Percentiles rank a stretch among this genome's conserved stretches.
Evolutionary conservation across 371 early-diverging fungal species (phyloP).

Genomic region (Haplosporangium sp.): DNA sequence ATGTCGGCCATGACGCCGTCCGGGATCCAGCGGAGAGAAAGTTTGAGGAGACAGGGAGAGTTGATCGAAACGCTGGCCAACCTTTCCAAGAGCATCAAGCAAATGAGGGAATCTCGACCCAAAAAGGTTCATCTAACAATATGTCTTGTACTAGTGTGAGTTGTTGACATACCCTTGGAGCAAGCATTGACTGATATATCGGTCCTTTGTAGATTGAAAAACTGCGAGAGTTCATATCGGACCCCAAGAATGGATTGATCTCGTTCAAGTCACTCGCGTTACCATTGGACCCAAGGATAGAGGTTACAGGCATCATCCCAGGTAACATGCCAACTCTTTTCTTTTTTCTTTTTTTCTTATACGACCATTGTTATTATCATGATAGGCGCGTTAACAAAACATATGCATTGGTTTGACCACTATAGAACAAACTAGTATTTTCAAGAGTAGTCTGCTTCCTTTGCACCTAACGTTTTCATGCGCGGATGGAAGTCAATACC

Average conservation of each 20-base stretch:
- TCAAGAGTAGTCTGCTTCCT: conserved; percentile 92
- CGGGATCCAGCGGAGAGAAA: conserved; percentile 76
- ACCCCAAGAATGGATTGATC: conserved; percentile 82
- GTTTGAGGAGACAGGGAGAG: conserved; percentile 84
- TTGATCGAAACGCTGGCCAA: conserved; percentile 80
- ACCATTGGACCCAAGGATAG: conserved; percentile 88
- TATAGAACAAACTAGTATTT: conserved; percentile 84
- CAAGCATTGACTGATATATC: neutral
- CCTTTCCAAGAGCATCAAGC: conserved; percentile 77
- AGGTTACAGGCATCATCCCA: conserved; percentile 86
- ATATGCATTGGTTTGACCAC: too few relatives aligned
- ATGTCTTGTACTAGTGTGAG: too few relatives aligned
- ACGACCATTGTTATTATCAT: too few relatives aligned
- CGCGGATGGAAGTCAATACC: conserved; percentile 82
- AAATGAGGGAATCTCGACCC: conserved; percentile 81
- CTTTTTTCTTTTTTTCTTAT: too few relatives aligned
- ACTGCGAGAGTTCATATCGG: conserved; percentile 77
- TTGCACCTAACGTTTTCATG: conserved; percentile 85
- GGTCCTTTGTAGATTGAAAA: conserved; percentile 74
- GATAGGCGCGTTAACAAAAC: too few relatives aligned
- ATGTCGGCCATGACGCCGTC: conserved; percentile 77
- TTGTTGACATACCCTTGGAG: neutral
- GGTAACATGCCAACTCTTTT: too few relatives aligned
- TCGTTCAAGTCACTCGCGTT: conserved; percentile 84
- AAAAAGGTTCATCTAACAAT: conserved; percentile 71